Evolutionary conservation across 73 alveolate species (phyloP).

Genomic region (Diophrys sp.): DNA sequence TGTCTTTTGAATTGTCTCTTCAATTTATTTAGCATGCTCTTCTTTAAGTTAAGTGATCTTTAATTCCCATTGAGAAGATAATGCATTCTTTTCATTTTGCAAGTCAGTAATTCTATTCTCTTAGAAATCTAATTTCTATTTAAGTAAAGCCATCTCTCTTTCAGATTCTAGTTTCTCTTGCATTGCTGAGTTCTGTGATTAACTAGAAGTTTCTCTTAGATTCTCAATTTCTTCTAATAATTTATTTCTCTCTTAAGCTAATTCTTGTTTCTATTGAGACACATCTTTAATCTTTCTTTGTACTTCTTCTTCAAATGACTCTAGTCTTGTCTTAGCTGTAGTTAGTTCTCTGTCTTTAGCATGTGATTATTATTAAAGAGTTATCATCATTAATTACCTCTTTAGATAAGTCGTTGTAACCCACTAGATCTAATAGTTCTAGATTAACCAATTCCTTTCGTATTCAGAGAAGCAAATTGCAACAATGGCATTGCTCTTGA

Average conservation of each 20-base stretch:
- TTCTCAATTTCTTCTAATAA: neutral
- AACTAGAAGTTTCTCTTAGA: neutral
- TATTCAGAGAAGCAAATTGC: no score
- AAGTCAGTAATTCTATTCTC: conserved; percentile 69
- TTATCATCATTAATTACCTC: no score
- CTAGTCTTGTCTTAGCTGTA: neutral
- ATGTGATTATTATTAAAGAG: no score
- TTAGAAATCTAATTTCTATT: conserved; percentile 74
- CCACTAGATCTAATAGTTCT: no score
- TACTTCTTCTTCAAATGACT: neutral
- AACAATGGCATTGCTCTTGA: no score
- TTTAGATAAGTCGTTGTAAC: no score
- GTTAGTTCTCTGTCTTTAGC: neutral
- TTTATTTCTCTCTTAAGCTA: neutral
- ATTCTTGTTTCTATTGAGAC: neutral
- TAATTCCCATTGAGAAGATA: conserved; percentile 62
- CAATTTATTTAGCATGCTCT: conserved; percentile 63
- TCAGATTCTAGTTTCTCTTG: conserved; percentile 69
- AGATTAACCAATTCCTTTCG: no score
- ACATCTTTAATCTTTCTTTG: neutral
- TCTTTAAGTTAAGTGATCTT: conserved; percentile 41
- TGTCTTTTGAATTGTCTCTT: conserved; percentile 63
- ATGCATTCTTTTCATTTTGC: conserved; percentile 53
- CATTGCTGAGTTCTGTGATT: conserved; percentile 8
- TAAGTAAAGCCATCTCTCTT: conserved; percentile 71